These are phyloP conservation scores for Pseudogymnoascus sp. DNA, from an alignment of 2,329 filamentous ascomycete genomes.

Conservation along the genomic window DNA sequence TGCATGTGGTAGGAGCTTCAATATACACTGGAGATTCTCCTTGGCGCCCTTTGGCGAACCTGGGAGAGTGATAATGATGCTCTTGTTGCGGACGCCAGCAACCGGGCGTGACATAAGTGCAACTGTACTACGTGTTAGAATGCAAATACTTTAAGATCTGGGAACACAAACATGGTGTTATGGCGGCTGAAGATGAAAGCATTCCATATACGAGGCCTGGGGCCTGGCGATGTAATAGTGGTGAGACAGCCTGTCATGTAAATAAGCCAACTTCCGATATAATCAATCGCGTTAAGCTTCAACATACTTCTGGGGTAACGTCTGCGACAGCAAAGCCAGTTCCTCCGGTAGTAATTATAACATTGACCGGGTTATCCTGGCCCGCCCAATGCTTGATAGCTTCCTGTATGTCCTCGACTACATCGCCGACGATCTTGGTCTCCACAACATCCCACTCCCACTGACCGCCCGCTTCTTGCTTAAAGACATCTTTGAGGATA, in stretches of 20 bases:
- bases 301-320: slow-evolving; percentile 72
- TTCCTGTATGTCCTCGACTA: slow-evolving; percentile 63
- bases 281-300: not conserved
- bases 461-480: slow-evolving; percentile 53
- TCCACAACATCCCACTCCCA: slow-evolving; percentile 57
- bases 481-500: slow-evolving; percentile 60
- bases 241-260: slow-evolving; percentile 52
- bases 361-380: slow-evolving; percentile 51
- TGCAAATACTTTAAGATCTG: not conserved
- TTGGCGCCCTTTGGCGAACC: slow-evolving; percentile 92
- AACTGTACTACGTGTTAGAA: slow-evolving; percentile 45
- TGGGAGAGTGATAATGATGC: slow-evolving; percentile 79
- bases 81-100: slow-evolving; percentile 73
- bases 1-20: slow-evolving; percentile 92
- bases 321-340: slow-evolving; percentile 86
- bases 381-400: slow-evolving; percentile 69
- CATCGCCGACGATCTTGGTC: slow-evolving; percentile 72
- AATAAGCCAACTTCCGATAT: not conserved
- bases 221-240: slow-evolving; percentile 75
- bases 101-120: slow-evolving; percentile 94
- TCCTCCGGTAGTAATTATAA: slow-evolving; percentile 83
- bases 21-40: slow-evolving; percentile 81
- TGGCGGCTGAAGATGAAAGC: slow-evolving; percentile 70
- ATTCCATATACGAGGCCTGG: slow-evolving; percentile 92
- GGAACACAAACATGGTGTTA: slow-evolving; percentile 72